phyloP scores from a whole-genome alignment of 1,284 basidiomycete genomes.

The Limonomyces culmigenus region DNA sequence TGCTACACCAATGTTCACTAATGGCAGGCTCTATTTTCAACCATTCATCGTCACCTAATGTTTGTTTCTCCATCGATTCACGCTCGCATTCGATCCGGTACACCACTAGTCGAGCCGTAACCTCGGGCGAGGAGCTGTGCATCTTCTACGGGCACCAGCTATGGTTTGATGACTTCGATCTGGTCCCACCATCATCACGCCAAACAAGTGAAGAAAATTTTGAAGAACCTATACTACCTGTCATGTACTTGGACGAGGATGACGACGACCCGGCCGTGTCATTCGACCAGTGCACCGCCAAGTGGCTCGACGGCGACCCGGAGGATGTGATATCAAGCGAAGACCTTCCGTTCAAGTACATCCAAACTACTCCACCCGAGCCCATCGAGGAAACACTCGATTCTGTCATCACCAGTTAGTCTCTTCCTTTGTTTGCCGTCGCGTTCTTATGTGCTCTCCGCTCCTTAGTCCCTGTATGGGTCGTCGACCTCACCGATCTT shows the following conservation, averaged over 20 bases:
- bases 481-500: conserved; percentile 64
- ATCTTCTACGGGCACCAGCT: conserved; percentile 62
- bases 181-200: conserved; percentile 11
- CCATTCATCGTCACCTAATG: conserved; percentile 55
- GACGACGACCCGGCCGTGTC: conserved; percentile 12
- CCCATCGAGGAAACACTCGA: conserved; percentile 43
- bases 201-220: conserved; percentile 11
- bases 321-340: conserved; percentile 32
- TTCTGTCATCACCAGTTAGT: conserved; percentile 37
- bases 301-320: conserved; percentile 19
- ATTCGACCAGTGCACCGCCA: too few species aligned
- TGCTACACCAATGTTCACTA: conserved; percentile 1
- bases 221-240: conserved; percentile 3
- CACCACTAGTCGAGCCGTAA: conserved; percentile 34
- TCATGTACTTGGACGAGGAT: neutral
- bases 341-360: conserved; percentile 43
- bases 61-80: conserved; percentile 43
- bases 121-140: conserved; percentile 55
- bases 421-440: conserved; percentile 2
- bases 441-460: conserved; percentile 2
- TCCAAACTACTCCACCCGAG: conserved; percentile 33
- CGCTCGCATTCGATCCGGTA: conserved; percentile 49
- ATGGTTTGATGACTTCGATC: conserved; percentile 36
- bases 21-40: conserved; percentile 64
- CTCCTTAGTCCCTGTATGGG: conserved; percentile 55